A percentile compares a stretch with the other conserved stretches of the same genome.
Evolutionary conservation across 768 basidiomycete species (phyloP).

Genomic region (Leccinum obscurum): DNA sequence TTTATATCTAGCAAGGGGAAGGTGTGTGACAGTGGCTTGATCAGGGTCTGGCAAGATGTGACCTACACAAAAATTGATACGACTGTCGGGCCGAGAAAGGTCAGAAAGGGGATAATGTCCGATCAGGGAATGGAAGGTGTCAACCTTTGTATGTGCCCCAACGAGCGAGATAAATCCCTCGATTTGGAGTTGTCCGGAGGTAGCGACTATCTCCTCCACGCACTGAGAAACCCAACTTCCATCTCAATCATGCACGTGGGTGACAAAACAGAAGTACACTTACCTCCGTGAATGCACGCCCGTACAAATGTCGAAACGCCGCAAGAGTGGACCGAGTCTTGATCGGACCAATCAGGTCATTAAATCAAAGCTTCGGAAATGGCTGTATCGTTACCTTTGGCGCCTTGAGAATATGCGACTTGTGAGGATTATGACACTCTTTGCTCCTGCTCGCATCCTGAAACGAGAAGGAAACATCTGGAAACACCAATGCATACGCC

Average conservation of each 20-base stretch:
- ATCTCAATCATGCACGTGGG: constrained; percentile 8
- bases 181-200: constrained; percentile 51
- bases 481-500: constrained; percentile 69
- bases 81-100: constrained; percentile 44
- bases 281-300: constrained; percentile 70
- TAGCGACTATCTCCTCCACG: constrained; percentile 60
- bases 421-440: constrained; percentile 35
- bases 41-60: neutral
- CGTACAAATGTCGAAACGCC: constrained; percentile 74
- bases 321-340: constrained; percentile 66
- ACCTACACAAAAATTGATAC: constrained; percentile 86
- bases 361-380: constrained; percentile 13
- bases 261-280: constrained; percentile 23
- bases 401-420: constrained; percentile 55
- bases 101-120: constrained; percentile 21
- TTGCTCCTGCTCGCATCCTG: constrained; percentile 49
- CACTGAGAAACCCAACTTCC: constrained; percentile 45
- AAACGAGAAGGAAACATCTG: constrained; percentile 65
- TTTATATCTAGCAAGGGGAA: constrained; percentile 64
- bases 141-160: constrained; percentile 72
- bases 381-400: constrained; percentile 53
- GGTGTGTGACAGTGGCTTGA: neutral
- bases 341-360: constrained; percentile 23
- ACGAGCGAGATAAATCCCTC: constrained; percentile 85
- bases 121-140: constrained; percentile 16